phyloP scores from a whole-genome alignment of 2,329 filamentous ascomycete genomes.

The Aspergillus ruber region DNA sequence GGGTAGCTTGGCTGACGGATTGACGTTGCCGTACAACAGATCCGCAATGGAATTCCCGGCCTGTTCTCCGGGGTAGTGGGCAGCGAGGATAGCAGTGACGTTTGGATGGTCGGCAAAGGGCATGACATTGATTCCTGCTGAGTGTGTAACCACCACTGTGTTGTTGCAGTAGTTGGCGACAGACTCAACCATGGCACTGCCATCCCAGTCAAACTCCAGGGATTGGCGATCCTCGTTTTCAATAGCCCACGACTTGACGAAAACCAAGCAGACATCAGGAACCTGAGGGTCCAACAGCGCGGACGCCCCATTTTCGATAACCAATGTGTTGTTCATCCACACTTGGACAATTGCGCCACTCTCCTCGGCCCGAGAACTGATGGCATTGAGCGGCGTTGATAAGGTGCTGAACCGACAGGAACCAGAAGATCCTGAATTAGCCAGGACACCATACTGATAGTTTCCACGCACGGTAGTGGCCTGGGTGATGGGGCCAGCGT shows the following conservation, averaged over 20 bases:
- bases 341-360: slow-evolving; percentile 18
- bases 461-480: slow-evolving; percentile 6
- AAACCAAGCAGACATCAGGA: slow-evolving; percentile 57
- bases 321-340: slow-evolving; percentile 15
- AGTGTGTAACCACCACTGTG: slow-evolving; percentile 85
- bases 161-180: slow-evolving; percentile 69
- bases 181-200: slow-evolving; percentile 74
- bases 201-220: slow-evolving; percentile 63
- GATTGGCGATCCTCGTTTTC: slow-evolving; percentile 64
- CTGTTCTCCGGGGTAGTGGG: slow-evolving; percentile 76
- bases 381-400: slow-evolving; percentile 22
- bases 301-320: slow-evolving; percentile 3
- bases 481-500: slow-evolving; percentile 34
- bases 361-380: slow-evolving; percentile 17
- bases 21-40: slow-evolving; percentile 72
- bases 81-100: slow-evolving; percentile 78
- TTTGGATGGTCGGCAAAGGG: slow-evolving; percentile 68
- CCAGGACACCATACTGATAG: slow-evolving; percentile 13
- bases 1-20: slow-evolving; percentile 69
- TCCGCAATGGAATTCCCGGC: slow-evolving; percentile 73
- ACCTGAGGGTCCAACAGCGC: slow-evolving; percentile 20
- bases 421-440: slow-evolving; percentile 13
- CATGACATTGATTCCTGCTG: slow-evolving; percentile 59
- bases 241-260: slow-evolving; percentile 72
- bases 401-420: slow-evolving; percentile 18